Percentiles rank a stretch among this genome's conserved stretches.
phyloP scores from a whole-genome alignment of 2,329 filamentous ascomycete genomes.

The Tolypocladium inflatum region DNA sequence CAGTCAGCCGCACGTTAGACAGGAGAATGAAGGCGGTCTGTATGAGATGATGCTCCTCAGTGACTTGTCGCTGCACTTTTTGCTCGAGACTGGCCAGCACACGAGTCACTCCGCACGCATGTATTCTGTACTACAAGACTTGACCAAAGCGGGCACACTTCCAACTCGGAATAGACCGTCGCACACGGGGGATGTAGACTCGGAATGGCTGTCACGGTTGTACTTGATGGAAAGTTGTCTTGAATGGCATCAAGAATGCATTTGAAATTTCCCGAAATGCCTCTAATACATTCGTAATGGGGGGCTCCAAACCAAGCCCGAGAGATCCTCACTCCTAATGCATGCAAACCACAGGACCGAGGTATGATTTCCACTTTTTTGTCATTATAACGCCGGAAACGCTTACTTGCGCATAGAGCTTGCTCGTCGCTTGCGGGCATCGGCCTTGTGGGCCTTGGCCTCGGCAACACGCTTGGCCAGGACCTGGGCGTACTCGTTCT shows the following conservation, averaged over 20 bases:
- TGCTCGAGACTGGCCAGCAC: too few species aligned
- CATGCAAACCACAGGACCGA: slow-evolving; percentile 27
- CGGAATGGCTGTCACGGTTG: background rate
- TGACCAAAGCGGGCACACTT: background rate
- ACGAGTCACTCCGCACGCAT: too few species aligned
- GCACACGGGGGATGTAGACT: background rate
- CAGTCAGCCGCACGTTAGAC: background rate
- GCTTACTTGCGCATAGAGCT: slow-evolving; percentile 88
- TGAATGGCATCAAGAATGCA: slow-evolving; percentile 15
- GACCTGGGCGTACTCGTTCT: slow-evolving; percentile 96
- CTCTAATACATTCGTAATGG: slow-evolving; percentile 27
- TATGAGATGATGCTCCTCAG: background rate
- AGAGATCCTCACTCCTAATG: slow-evolving; percentile 29
- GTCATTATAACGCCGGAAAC: slow-evolving; percentile 23
- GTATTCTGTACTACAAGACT: background rate
- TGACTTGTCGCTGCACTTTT: background rate
- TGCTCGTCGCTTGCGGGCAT: slow-evolving; percentile 92
- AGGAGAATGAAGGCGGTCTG: background rate
- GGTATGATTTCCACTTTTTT: slow-evolving; percentile 23
- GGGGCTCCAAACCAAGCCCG: slow-evolving; percentile 17
- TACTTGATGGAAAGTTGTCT: background rate
- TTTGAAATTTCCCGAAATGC: slow-evolving; percentile 24
- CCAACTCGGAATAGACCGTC: too few species aligned
- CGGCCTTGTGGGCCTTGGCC: slow-evolving; percentile 87
- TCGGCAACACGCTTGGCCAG: slow-evolving; percentile 95